Base-by-base conservation (phyloP, 768 basidiomycete genomes). In the Boletus huronensis region DNA sequence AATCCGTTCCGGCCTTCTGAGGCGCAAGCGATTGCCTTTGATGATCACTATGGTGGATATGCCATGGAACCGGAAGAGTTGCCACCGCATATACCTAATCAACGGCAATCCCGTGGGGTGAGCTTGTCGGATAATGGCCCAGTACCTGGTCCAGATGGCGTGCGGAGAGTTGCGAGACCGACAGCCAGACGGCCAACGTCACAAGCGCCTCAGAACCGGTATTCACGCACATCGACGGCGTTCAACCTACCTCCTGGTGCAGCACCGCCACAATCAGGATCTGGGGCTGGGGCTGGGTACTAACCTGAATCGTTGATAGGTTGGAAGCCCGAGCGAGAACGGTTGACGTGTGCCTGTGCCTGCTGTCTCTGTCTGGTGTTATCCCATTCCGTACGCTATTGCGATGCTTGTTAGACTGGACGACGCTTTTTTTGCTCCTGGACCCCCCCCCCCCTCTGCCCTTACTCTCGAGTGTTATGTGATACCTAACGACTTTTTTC, bases 51-150 rank as follows among this genome's bases (percentile, higher is more conserved):
- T 61, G 59, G 59, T 48, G 55, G 68, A 47, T 72, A 71, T 54
- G 58, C 54, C 32, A 58, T 64, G 29, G 75, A 78, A 45, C 67
- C 70, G 21, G 77, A 77, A 58, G 75, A 78, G 49, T 49, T 64
- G 10, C 55, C 40, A 28, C 60, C 48, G n/a, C 63, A 36, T 11
- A 35, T 64, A 26, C 43, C 48, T 38, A 57, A 38, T 32, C 59
- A 45, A 19, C 62, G 61, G 44, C 63, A 60, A 46, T 67, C 71
- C 6, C 81, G 89, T 11, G 92, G 94, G 23, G 79, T 97, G 45
- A 85, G 85, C 42, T 71, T 98, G 52, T 82, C 81, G 51, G 95
- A 98, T 60, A 74, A 82, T 62, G 95, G 95, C 14, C 92, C 91
- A 36, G 88, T 94, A 2, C 85, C 89, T 38, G 81, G 81, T 34